Percentiles rank a stretch among this genome's conserved stretches.
Conservation (phyloP, 495 filamentous ascomycete genomes). For the Hyaloscypha variabilis region DNA sequence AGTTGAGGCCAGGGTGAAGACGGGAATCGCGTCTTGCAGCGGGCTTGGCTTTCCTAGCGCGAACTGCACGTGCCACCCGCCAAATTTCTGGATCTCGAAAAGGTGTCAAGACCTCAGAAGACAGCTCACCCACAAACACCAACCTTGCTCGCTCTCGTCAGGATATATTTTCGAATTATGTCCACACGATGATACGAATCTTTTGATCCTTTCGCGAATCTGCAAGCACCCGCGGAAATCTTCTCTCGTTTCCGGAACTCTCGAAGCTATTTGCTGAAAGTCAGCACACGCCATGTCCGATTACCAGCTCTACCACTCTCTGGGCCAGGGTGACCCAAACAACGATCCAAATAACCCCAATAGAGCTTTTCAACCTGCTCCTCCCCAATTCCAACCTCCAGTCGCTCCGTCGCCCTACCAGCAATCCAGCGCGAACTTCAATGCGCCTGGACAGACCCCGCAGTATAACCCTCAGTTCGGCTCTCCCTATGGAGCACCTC, state of each 20-base stretch:
- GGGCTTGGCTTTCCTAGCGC: slow-evolving; percentile 11
- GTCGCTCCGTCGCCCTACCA: slow-evolving; percentile 62
- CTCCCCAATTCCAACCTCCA: slow-evolving; percentile 45
- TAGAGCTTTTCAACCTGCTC: slow-evolving; percentile 55
- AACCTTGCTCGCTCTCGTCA: not conserved
- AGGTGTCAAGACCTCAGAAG: slow-evolving; percentile 25
- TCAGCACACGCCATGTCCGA: slow-evolving; percentile 61
- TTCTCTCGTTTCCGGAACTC: not conserved
- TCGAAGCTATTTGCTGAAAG: not conserved
- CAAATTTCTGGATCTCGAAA: slow-evolving; percentile 21
- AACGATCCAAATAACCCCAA: slow-evolving; percentile 68
- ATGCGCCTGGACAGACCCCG: slow-evolving; percentile 38
- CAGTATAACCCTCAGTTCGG: slow-evolving; percentile 34
- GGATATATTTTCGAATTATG: slow-evolving; percentile 2
- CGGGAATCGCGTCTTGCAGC: slow-evolving; percentile 7
- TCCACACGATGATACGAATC: slow-evolving; percentile 13
- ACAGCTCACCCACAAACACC: not conserved
- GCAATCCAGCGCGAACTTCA: slow-evolving; percentile 53
- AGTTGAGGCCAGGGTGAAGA: slow-evolving; percentile 4
- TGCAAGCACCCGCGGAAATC: slow-evolving; percentile 4
- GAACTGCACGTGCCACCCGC: slow-evolving; percentile 8
- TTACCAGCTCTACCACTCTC: slow-evolving; percentile 75
- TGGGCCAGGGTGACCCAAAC: slow-evolving; percentile 58
- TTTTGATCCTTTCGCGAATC: slow-evolving; percentile 7
- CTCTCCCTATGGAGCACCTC: slow-evolving; percentile 34